These are phyloP conservation scores for Termitomyces sp. DNA, from an alignment of 1,284 basidiomycete species.

Conservation along the genomic window DNA sequence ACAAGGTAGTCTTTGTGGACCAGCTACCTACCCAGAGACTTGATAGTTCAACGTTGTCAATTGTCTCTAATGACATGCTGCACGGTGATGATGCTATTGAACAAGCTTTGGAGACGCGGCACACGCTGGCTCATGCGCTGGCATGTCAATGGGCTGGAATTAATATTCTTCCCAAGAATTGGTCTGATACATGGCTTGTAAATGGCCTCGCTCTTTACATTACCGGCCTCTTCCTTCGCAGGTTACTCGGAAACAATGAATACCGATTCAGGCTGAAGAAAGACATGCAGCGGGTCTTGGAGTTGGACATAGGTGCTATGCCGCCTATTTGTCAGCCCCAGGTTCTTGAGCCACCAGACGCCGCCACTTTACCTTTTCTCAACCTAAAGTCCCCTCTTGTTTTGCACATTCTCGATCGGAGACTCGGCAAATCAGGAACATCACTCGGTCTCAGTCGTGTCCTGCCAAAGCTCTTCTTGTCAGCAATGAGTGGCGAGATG, in stretches of 20 bases:
- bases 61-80: constrained; percentile 80
- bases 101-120: constrained; percentile 88
- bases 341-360: constrained; percentile 77
- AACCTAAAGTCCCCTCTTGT: constrained; percentile 95
- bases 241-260: constrained; percentile 93
- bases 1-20: constrained; percentile 95
- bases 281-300: constrained; percentile 92
- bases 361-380: constrained; percentile 77
- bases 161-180: constrained; percentile 93
- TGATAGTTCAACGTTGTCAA: constrained; percentile 80
- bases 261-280: constrained; percentile 94
- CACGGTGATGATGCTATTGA: constrained; percentile 91
- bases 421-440: constrained; percentile 92
- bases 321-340: constrained; percentile 93
- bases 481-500: constrained; percentile 90
- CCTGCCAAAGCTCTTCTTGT: constrained; percentile 91
- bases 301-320: constrained; percentile 85
- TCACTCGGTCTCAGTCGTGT: constrained; percentile 92
- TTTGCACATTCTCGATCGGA: constrained; percentile 91
- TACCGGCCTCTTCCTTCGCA: constrained; percentile 83
- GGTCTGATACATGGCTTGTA: constrained; percentile 95
- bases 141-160: constrained; percentile 98
- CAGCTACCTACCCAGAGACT: constrained; percentile 77
- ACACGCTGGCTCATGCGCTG: constrained; percentile 81
- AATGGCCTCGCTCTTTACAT: constrained; percentile 92